Conservation (phyloP, 768 basidiomycete genomes). For the Lenzites betulinus region DNA sequence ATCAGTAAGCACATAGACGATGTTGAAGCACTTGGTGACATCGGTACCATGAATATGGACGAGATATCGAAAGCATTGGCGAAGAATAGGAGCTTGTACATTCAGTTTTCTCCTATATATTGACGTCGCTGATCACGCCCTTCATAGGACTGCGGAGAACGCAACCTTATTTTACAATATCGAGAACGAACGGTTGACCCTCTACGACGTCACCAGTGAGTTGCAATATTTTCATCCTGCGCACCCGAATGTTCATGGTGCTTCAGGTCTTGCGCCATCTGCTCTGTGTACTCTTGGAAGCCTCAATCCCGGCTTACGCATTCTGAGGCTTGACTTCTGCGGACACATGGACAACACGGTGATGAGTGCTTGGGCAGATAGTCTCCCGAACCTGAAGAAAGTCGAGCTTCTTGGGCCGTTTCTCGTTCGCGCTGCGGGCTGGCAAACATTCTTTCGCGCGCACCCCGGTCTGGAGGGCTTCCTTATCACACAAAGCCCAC, state of each 20-base stretch:
- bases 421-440: slow-evolving; percentile 71
- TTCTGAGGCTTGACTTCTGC: slow-evolving; percentile 81
- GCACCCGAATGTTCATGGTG: not conserved
- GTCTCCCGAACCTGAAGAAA: slow-evolving; percentile 65
- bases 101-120: slow-evolving; percentile 17
- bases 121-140: not conserved
- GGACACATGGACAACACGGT: slow-evolving; percentile 74
- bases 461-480: slow-evolving; percentile 69
- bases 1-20: slow-evolving; percentile 87
- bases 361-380: slow-evolving; percentile 57
- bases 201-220: slow-evolving; percentile 93
- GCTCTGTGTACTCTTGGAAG: slow-evolving; percentile 70
- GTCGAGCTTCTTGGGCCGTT: slow-evolving; percentile 88
- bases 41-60: slow-evolving; percentile 82
- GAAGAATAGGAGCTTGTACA: slow-evolving; percentile 80
- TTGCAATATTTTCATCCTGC: slow-evolving; percentile 2
- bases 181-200: slow-evolving; percentile 60
- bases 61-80: slow-evolving; percentile 81
- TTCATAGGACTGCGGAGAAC: slow-evolving; percentile 49
- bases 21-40: slow-evolving; percentile 86
- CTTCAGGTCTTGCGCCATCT: slow-evolving; percentile 63
- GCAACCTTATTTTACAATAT: slow-evolving; percentile 83
- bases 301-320: slow-evolving; percentile 83
- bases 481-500: slow-evolving; percentile 81
- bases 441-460: slow-evolving; percentile 72